Base-by-base conservation (phyloP, 2,329 filamentous ascomycete species). In the Pseudonectria buxi region DNA sequence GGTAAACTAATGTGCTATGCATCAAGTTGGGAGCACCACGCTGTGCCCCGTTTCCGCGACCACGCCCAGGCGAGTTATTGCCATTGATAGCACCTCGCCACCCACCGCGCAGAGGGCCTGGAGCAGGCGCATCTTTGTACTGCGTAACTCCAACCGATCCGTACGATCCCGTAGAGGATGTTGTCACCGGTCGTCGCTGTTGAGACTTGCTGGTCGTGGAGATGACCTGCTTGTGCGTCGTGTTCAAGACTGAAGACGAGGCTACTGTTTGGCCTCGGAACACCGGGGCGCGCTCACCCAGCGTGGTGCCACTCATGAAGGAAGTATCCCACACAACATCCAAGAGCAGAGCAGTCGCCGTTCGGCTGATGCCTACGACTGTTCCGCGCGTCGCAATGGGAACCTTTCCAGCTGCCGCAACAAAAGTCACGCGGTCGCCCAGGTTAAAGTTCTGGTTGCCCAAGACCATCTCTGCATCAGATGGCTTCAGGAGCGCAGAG, bases 231-330 rank as follows among this genome's bases (percentile, higher is more conserved):
- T 76, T 82, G 54, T 89, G 72, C 2, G 81, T 82, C 37, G 94
- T 69, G 63, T 98, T 98, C 24, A 98, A 73, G 3, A 96, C 88
- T 1, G 86, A 84, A n/a, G 84, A 83, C 6, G 83, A 77, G 2
- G 87, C 78, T 4, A 98, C 88, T 0, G 92, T 95, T 58, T 92
- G 89, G 34, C 92, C 92, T 25, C 90, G 80, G 78, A 98, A 98
- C 26, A 86, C 81, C 16, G 88, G 87, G 56, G 90, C 95, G 40
- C 92, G 82, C 37, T 89, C 88, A 40, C 86, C 85, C 12, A 98
- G 73, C 1, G 86, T 92, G 2, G 89, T 95, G 44, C 92, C 92
- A 55, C 88, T 94, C 89, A 98, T 96, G 62, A 98, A 98, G 1
- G 87, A 84, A 10, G 78, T 77, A 58, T 98, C 94, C 63, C 95